phyloP scores from a whole-genome alignment of 108 stramenopile genomes.

The Nitzschia sp. region DNA sequence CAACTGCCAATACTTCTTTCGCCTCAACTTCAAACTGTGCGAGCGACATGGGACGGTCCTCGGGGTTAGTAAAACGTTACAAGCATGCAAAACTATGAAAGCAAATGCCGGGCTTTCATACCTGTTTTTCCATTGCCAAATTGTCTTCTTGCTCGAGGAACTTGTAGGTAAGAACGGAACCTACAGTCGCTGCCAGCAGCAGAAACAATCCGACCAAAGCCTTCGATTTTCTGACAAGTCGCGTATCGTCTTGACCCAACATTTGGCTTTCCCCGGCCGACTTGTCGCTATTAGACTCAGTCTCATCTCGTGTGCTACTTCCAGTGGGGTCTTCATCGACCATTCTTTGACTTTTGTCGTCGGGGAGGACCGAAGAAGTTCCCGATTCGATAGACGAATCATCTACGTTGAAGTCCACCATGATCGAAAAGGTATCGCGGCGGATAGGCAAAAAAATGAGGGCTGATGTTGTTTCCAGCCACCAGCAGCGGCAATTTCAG shows the following conservation, averaged over 20 bases:
- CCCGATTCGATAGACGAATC: conserved; percentile 1
- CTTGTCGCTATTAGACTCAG: not conserved
- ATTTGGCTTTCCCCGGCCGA: not conserved
- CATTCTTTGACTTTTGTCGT: no score
- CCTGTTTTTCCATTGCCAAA: not conserved
- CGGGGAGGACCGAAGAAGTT: no score
- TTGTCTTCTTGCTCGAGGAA: not conserved
- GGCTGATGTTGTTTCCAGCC: no score
- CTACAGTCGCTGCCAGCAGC: not conserved
- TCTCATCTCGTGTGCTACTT: not conserved
- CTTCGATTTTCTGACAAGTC: not conserved
- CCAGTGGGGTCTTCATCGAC: no score
- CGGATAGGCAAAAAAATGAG: no score
- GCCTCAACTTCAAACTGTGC: conserved; percentile 6
- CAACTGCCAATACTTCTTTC: not conserved
- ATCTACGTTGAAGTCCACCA: no score
- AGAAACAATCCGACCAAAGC: not conserved
- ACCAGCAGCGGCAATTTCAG: no score
- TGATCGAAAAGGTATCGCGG: no score
- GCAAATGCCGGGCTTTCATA: not conserved
- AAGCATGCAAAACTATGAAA: not conserved
- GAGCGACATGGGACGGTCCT: no score
- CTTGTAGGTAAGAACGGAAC: not conserved
- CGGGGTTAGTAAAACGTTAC: no score
- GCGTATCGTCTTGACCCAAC: not conserved